Conservation (phyloP, 1,284 basidiomycete genomes). For the Trametes sp. region DNA sequence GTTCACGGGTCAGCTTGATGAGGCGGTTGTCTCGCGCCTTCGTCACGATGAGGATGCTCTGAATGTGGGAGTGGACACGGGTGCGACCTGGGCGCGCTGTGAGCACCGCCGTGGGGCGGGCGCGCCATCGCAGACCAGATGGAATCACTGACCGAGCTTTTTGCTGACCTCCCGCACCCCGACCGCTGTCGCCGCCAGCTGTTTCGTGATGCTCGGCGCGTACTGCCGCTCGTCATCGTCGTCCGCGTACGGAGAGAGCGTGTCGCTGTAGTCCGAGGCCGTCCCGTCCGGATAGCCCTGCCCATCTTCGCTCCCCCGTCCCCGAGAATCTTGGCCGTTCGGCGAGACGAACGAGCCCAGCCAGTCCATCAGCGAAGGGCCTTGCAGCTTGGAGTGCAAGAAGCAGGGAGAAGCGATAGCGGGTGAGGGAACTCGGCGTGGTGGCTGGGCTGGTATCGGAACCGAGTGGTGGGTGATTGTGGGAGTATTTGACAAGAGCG, state of each 20-base stretch:
- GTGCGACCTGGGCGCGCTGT: conserved; percentile 78
- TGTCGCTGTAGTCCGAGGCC: conserved; percentile 33
- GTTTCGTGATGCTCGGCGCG: conserved; percentile 83
- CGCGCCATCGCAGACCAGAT: conserved; percentile 19
- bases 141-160: conserved; percentile 81
- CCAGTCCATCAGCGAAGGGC: conserved; percentile 76
- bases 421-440: conserved; percentile 38
- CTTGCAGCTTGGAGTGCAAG: conserved; percentile 85
- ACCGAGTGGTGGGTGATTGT: conserved; percentile 33
- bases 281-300: conserved; percentile 37
- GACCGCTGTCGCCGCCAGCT: conserved; percentile 96
- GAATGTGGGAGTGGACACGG: conserved; percentile 89
- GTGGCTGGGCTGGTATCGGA: conserved; percentile 33
- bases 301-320: conserved; percentile 40
- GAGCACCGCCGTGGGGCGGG: conserved; percentile 25
- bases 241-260: conserved; percentile 38
- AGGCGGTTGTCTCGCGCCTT: conserved; percentile 98
- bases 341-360: conserved; percentile 47
- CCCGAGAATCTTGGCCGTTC: conserved; percentile 57
- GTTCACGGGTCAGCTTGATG: conserved; percentile 93
- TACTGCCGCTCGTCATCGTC: conserved; percentile 73
- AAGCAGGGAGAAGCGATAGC: conserved; percentile 78
- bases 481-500: conserved; percentile 30
- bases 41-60: conserved; percentile 95
- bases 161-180: conserved; percentile 99